Evolutionary conservation across 1,284 basidiomycete genomes (phyloP).

Genomic region (Tilletiopsis washingtonensis): DNA sequence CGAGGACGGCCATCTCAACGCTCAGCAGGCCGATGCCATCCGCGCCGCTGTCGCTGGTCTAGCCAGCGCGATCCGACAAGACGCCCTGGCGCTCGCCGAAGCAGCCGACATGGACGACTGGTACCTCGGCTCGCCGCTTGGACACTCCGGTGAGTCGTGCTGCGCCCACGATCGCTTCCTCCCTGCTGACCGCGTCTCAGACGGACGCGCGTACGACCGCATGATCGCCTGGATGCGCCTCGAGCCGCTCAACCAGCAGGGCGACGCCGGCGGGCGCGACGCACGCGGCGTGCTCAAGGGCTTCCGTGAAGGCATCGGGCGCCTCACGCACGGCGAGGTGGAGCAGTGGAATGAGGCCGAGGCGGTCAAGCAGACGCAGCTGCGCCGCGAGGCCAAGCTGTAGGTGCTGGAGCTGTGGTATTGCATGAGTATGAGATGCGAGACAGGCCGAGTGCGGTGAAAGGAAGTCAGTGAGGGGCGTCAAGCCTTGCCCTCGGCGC

Average conservation of each 20-base stretch:
- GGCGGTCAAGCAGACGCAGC: not conserved
- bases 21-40: not conserved
- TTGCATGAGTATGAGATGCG: too few species aligned
- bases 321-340: constrained; percentile 26
- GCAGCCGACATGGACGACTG: constrained; percentile 35
- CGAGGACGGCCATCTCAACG: constrained; percentile 2
- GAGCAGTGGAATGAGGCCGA: constrained; percentile 9
- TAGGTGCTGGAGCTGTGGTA: too few species aligned
- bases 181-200: too few species aligned
- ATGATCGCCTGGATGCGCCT: constrained; percentile 38
- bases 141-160: too few species aligned
- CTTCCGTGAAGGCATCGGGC: constrained; percentile 22
- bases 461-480: too few species aligned
- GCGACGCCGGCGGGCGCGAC: constrained; percentile 22
- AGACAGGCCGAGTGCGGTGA: too few species aligned
- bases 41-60: not conserved
- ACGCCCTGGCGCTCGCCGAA: constrained; percentile 26
- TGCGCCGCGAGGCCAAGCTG: too few species aligned
- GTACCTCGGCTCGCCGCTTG: constrained; percentile 33
- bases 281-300: constrained; percentile 29
- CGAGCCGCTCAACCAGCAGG: constrained; percentile 31
- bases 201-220: constrained; percentile 28
- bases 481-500: too few species aligned
- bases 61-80: constrained; percentile 3
- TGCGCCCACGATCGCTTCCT: too few species aligned